phyloP scores from a whole-genome alignment of 1,284 basidiomycete species.

The Ceratorhiza oryzae-sativae region DNA sequence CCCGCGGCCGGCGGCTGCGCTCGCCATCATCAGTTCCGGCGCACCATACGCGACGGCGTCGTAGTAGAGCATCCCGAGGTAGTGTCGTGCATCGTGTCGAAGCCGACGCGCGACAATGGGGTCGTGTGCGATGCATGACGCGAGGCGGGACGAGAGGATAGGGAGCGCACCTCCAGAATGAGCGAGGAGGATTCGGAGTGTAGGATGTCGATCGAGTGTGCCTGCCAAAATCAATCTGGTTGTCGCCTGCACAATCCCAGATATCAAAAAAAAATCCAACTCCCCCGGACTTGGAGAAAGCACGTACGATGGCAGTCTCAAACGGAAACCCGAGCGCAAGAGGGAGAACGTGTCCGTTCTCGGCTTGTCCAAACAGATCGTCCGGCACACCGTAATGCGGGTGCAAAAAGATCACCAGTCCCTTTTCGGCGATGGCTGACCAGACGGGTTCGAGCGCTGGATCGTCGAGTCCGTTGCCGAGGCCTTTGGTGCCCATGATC shows the following conservation, averaged over 20 bases:
- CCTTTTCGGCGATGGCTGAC: conserved; percentile 70
- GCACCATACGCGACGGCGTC: conserved; percentile 77
- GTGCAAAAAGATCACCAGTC: conserved; percentile 79
- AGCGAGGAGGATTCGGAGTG: conserved; percentile 76
- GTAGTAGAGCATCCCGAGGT: conserved; percentile 78
- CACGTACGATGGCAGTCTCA: conserved; percentile 80
- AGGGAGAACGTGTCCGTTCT: conserved; percentile 85
- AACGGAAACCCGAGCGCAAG: conserved; percentile 87
- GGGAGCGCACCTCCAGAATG: conserved; percentile 86
- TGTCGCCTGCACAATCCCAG: conserved; percentile 62
- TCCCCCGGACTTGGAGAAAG: not conserved
- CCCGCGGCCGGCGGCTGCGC: conserved; percentile 43
- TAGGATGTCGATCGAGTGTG: conserved; percentile 77
- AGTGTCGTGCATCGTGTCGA: conserved; percentile 81
- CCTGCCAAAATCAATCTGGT: conserved; percentile 83
- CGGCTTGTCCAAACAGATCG: conserved; percentile 71
- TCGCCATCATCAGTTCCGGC: conserved; percentile 45
- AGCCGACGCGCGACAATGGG: conserved; percentile 75
- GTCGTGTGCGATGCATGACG: conserved; percentile 84
- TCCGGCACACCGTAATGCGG: conserved; percentile 79
- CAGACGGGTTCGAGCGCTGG: conserved; percentile 76
- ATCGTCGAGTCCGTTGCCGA: conserved; percentile 83
- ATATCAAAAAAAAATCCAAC: not conserved
- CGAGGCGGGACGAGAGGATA: conserved; percentile 78
- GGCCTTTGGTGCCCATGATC: conserved; percentile 79